Base-by-base conservation (phyloP, 2,329 filamentous ascomycete genomes). In the Metarhizium anisopliae region DNA sequence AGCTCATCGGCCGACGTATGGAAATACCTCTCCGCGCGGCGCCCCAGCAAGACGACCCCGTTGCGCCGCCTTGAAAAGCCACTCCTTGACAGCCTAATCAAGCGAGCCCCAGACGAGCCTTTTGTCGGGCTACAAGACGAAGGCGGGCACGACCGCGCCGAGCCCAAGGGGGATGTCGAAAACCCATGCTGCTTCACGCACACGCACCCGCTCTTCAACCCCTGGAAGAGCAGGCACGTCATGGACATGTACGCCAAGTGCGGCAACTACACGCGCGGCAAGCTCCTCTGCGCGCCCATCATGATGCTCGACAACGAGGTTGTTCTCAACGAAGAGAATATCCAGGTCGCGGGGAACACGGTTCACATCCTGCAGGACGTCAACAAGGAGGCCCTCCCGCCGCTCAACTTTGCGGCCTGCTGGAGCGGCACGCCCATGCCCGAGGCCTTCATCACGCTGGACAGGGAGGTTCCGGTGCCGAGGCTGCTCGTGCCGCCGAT, bases 401-500 rank as follows among this genome's bases (percentile, higher is more conserved):
- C 51, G 18, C 42, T 43, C 13, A 53, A 53, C 30, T 53, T 53
- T 14, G 51, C 51, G 11, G 35, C 51, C 7, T 53, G 51, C 29
- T 53, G 51, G 51, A n/a, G n/a, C 25, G 40, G 30, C n/a, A 18
- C 13, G 10, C 45, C 45, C 25, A 49, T 49, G 45, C 45, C 45
- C 11, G 45, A 49, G 45, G 20, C 42, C 11, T 53, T 53, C n/a
- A 32, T 53, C 45, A 45, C 36, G 18, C 20, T 45, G 16, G 51
- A 45, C 29, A 29, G 45, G 29, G 38, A 53, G 25, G 6, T 53
- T 18, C 30, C 40, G 18, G 45, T n/a, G 16, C 51, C 51, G 11
- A 20, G 47, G 30, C 30, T 53, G 42, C 30, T 53, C 14, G 51
- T 53, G 36, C 51, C 50, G 32, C 51, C 51, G n/a, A 47, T 53